phyloP scores from a whole-genome alignment of 2,329 filamentous ascomycete species.

The Bipolaris zeicola region DNA sequence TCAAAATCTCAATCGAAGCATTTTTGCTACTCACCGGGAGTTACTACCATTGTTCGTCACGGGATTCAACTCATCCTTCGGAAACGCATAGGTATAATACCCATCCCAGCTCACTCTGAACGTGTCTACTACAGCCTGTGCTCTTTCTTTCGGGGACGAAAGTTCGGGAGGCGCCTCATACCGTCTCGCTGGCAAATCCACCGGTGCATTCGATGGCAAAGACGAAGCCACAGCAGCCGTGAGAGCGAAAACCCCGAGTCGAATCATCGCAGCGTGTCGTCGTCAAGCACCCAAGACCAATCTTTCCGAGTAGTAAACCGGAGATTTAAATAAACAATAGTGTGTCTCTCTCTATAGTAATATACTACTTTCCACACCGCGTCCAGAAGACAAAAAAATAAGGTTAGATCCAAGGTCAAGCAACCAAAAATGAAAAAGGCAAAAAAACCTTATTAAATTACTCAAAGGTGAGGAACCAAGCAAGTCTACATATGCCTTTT shows the following conservation, averaged over 20 bases:
- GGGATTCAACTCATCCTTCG: conserved; percentile 75
- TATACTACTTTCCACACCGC: neutral
- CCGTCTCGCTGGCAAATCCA: conserved; percentile 19
- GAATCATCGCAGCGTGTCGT: conserved; percentile 7
- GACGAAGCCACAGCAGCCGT: conserved; percentile 16
- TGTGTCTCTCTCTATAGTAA: neutral
- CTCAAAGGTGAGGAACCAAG: no score
- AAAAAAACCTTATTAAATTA: no score
- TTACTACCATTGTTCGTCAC: conserved; percentile 69
- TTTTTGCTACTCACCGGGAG: conserved; percentile 64
- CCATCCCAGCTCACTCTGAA: conserved; percentile 46
- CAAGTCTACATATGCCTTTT: no score
- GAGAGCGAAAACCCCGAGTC: conserved; percentile 16
- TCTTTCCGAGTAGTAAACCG: neutral
- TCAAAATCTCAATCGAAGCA: neutral
- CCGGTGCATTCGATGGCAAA: conserved; percentile 19
- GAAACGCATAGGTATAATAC: conserved; percentile 76
- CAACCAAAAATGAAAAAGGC: neutral
- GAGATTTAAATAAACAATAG: neutral
- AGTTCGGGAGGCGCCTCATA: conserved; percentile 8
- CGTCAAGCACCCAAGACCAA: no score
- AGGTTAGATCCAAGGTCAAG: neutral
- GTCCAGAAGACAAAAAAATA: neutral
- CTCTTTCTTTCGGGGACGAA: conserved; percentile 22
- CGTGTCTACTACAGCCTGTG: conserved; percentile 42